A percentile compares a stretch with the other conserved stretches of the same genome.
Evolutionary conservation across 139 green algal genomes (phyloP).

Genomic region (Zygnema circumcarinatum): DNA sequence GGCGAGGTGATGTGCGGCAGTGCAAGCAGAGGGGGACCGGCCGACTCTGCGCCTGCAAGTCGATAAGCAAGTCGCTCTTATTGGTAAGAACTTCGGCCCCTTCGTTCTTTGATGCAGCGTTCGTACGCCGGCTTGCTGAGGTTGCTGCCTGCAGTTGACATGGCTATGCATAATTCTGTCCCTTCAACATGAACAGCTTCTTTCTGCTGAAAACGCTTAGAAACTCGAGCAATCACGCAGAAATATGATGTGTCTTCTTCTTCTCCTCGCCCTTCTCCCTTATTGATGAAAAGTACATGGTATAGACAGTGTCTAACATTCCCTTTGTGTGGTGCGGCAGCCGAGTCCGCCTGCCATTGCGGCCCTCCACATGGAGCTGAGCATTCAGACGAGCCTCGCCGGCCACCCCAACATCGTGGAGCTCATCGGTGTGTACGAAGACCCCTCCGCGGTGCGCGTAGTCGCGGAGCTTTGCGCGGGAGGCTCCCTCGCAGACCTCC

Average conservation of each 20-base stretch:
- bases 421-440: constrained; percentile 38
- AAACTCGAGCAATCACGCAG: no score
- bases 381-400: constrained; percentile 85
- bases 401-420: constrained; percentile 78
- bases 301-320: no score
- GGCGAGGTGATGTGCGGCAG: background rate
- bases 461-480: constrained; percentile 86
- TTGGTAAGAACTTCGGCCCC: background rate
- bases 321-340: no score
- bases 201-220: no score
- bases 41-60: background rate
- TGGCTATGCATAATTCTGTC: no score
- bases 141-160: no score
- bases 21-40: background rate
- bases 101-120: no score
- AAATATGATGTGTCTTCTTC: no score
- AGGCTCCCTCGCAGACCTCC: constrained; percentile 89
- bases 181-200: no score
- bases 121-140: no score
- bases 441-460: constrained; percentile 45
- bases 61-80: background rate
- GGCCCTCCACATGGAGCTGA: constrained; percentile 86
- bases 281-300: no score
- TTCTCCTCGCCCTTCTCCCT: no score
- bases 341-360: background rate